Evolutionary conservation across 352 stramenopile species (phyloP).

Genomic region (Globisporangium takayamanum): DNA sequence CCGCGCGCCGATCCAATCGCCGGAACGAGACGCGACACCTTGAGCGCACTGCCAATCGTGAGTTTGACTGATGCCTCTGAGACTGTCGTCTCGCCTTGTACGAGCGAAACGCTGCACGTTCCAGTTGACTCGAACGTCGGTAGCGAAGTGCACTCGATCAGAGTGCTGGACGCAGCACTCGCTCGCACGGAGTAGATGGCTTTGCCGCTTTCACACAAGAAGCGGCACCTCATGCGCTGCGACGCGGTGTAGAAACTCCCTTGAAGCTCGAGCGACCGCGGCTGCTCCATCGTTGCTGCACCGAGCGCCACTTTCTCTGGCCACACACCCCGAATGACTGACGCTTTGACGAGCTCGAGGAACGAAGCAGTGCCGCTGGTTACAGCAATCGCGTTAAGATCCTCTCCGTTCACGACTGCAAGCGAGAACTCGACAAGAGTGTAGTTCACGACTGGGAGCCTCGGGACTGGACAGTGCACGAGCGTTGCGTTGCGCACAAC

Average conservation of each 20-base stretch:
- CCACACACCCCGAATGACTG: background rate
- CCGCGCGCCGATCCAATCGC: constrained; percentile 15
- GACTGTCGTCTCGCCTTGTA: constrained; percentile 17
- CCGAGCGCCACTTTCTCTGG: constrained; percentile 3
- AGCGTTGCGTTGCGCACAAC: constrained; percentile 10
- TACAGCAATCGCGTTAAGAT: background rate
- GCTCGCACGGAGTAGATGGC: constrained; percentile 6
- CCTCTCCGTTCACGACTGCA: constrained; percentile 1
- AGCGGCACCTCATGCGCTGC: constrained; percentile 16
- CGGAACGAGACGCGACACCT: background rate
- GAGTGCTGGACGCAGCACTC: constrained; percentile 11
- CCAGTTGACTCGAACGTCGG: background rate
- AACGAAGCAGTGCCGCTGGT: background rate
- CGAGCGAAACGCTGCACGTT: constrained; percentile 21
- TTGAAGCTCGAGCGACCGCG: constrained; percentile 19
- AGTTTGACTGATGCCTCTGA: constrained; percentile 17
- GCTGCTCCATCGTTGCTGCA: background rate
- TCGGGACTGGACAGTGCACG: constrained; percentile 24
- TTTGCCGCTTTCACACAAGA: constrained; percentile 13
- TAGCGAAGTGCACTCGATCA: constrained; percentile 21
- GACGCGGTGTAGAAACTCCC: constrained; percentile 24
- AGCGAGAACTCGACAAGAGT: constrained; percentile 22
- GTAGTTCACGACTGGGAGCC: constrained; percentile 13
- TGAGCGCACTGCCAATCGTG: background rate
- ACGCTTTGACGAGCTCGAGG: constrained; percentile 10